Conservation (phyloP, 1,284 basidiomycete genomes). For the Boletus sp. region DNA sequence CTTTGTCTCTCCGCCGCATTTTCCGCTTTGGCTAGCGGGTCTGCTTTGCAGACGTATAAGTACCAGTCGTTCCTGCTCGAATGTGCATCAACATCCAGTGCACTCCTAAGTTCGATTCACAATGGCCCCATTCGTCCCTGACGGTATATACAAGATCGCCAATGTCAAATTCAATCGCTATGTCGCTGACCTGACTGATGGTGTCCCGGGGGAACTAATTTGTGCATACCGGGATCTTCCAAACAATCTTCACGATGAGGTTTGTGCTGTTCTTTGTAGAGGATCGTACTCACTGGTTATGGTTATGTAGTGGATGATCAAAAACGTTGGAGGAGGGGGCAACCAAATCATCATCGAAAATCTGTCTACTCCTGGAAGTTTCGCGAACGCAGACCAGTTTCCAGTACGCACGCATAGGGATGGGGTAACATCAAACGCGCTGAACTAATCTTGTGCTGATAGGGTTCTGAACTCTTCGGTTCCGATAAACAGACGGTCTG, state of each 20-base stretch:
- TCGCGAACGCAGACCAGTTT: background rate
- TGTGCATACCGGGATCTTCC: background rate
- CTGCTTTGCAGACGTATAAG: background rate
- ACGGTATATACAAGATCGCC: background rate
- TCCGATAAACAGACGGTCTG: background rate
- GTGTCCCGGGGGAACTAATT: background rate
- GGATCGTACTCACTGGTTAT: background rate
- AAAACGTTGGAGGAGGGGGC: background rate
- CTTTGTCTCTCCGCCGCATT: background rate
- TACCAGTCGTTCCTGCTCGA: background rate
- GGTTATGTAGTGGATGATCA: background rate
- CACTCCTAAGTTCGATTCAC: background rate
- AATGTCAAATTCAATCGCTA: background rate
- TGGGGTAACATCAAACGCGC: background rate
- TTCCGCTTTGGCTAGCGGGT: background rate
- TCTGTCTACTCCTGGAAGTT: background rate
- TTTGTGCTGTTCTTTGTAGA: background rate
- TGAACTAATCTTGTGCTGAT: background rate
- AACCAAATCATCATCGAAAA: slow-evolving; percentile 1
- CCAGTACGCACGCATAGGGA: background rate
- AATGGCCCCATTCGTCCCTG: background rate
- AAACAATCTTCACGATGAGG: background rate
- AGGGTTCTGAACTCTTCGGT: background rate
- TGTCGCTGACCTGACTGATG: background rate
- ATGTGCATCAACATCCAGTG: background rate